These are phyloP conservation scores for Thelonectria blattea DNA, from an alignment of 2,329 filamentous ascomycete species.

Conservation along the genomic window DNA sequence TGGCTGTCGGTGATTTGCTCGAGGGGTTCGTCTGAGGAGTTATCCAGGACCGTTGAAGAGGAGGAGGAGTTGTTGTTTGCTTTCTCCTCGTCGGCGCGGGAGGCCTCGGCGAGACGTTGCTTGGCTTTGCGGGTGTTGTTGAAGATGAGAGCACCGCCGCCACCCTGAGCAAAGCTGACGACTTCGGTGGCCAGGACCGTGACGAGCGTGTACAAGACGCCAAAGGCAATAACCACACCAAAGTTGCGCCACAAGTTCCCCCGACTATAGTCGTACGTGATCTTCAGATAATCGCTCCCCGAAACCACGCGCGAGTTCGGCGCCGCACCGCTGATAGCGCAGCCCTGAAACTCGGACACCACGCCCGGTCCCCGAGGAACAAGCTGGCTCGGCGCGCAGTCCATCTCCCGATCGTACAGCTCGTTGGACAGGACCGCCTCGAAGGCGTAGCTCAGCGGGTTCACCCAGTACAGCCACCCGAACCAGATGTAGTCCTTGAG, in stretches of 20 bases:
- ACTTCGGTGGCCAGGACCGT: conserved; percentile 14
- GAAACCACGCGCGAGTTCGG: conserved; percentile 42
- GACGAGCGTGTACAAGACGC: conserved; percentile 12
- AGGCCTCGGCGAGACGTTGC: not conserved
- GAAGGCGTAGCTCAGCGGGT: conserved; percentile 68
- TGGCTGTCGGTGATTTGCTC: not conserved
- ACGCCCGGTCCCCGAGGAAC: conserved; percentile 51
- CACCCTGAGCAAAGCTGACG: conserved; percentile 23
- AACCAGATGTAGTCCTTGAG: conserved; percentile 69
- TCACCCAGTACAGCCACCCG: conserved; percentile 68
- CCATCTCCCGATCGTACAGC: conserved; percentile 59
- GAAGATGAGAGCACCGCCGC: conserved; percentile 67
- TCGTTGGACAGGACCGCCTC: conserved; percentile 64
- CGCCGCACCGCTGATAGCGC: conserved; percentile 50
- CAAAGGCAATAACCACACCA: conserved; percentile 17
- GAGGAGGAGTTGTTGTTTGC: not conserved
- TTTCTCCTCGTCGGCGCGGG: not conserved
- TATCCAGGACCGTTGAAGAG: not conserved
- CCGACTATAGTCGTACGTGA: conserved; percentile 12
- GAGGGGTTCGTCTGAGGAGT: not conserved
- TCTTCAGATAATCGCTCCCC: conserved; percentile 5
- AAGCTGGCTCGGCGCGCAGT: conserved; percentile 50
- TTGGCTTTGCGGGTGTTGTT: conserved; percentile 49
- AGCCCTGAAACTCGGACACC: conserved; percentile 54
- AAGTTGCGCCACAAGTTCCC: conserved; percentile 23